Evolutionary conservation across 1,284 basidiomycete species (phyloP).

Genomic region (Puccinia hordei): DNA sequence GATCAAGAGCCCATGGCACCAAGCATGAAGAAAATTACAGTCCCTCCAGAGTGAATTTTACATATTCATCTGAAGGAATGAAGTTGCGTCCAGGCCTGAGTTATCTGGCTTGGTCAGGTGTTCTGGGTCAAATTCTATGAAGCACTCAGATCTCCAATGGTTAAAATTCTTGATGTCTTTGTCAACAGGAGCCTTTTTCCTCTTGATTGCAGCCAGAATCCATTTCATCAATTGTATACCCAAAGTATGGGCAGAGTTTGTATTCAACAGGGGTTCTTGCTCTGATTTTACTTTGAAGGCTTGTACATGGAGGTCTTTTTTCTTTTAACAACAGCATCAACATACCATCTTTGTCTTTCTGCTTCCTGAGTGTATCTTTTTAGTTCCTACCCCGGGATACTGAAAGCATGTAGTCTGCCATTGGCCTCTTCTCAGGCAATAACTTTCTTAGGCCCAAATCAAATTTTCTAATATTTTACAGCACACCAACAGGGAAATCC

Average conservation of each 20-base stretch:
- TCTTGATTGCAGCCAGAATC: not conserved
- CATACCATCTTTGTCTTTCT: not conserved
- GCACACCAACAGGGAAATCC: not conserved
- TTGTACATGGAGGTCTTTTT: not conserved
- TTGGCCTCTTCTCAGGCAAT: not conserved
- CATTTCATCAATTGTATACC: not conserved
- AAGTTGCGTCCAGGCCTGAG: not conserved
- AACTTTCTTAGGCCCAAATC: not conserved
- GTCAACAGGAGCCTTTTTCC: not conserved
- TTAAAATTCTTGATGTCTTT: not conserved
- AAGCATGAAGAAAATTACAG: not conserved
- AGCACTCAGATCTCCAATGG: not conserved
- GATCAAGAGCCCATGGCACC: not conserved
- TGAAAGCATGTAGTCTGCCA: not conserved
- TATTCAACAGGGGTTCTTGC: not conserved
- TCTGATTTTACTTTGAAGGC: not conserved
- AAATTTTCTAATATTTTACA: slow-evolving; percentile 12
- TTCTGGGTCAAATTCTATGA: not conserved
- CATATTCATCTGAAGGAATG: not conserved
- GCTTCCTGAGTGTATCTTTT: not conserved
- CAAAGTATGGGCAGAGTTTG: not conserved
- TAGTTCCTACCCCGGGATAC: not conserved
- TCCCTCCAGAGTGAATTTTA: not conserved
- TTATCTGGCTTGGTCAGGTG: not conserved
- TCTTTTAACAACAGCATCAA: not conserved